Base-by-base conservation (phyloP, 768 basidiomycete species). In the Jaapia argillacea region DNA sequence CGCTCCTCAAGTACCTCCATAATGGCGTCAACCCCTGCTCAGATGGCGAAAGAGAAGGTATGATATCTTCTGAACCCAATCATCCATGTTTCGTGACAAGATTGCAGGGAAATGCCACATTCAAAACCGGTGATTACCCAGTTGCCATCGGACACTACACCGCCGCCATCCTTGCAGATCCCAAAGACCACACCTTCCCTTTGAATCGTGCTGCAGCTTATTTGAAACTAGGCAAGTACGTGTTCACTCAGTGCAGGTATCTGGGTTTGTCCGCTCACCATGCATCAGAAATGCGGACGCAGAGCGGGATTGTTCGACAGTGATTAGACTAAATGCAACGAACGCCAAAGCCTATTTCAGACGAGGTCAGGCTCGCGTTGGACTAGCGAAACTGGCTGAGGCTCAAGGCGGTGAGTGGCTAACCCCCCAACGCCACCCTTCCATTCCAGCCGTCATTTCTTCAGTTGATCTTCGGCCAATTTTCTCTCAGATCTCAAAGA, bases 201-300 rank as follows among this genome's bases (percentile, higher is more conserved):
- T 69, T 93, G 25, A 97, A 97, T 57, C 78, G 93, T 36, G 87
- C 90, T 3, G 85, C 88, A 26, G 88, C 90, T 22, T 93, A 93
- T 67, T 73, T 97, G 48, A 93, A 91, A 71, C 75, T 94, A 66
- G 81, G 79, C 75, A 96, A 94, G 91, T 91, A 70, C 68, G 89
- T 81, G 62, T 45, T 42, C 40, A 4, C n/a, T n/a, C n/a, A n/a
- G n/a, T n/a, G 21, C 37, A 21, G 10, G 20, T 21, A 38, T 24
- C 6, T 27, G 31, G 40, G 6, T 25, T 21, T 45, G 22, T 26
- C 39, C 23, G 45, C 44, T 43, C 21, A 40, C 16, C 20, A 24
- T 41, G 21, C 12, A 5, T 4, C 45, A 91, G 89, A 56, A 69
- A 75, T 51, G 74, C 81, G 56, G 90, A 93, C 61, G 85, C 84